These are phyloP conservation scores for Spinellus fusiger DNA, from an alignment of 192 early-diverging fungal species.

Conservation along the genomic window DNA sequence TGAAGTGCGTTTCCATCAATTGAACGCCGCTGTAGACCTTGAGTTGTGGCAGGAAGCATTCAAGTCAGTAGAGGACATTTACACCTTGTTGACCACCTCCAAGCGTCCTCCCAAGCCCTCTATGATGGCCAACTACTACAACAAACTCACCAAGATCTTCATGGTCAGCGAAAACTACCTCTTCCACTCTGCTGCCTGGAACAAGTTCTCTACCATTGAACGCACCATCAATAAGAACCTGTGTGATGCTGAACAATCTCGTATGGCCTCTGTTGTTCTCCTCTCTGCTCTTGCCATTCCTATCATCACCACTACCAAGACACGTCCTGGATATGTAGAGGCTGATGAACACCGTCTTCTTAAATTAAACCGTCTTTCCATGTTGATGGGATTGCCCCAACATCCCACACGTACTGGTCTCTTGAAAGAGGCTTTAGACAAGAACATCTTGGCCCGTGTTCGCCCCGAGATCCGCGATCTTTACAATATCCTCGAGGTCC, in stretches of 20 bases:
- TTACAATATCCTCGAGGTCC: constrained; percentile 94
- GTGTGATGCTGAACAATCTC: constrained; percentile 78
- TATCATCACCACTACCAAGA: constrained; percentile 82
- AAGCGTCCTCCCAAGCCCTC: constrained; percentile 90
- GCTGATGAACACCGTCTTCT: constrained; percentile 75
- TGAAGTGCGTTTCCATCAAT: constrained; percentile 93
- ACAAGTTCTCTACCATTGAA: constrained; percentile 79
- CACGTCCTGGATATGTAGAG: constrained; percentile 62
- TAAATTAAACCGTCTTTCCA: constrained; percentile 75
- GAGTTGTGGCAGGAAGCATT: constrained; percentile 99
- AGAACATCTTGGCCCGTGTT: constrained; percentile 80
- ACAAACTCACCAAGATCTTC: constrained; percentile 95
- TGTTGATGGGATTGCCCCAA: constrained; percentile 77
- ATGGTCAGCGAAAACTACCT: constrained; percentile 95
- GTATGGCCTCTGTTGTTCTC: constrained; percentile 88
- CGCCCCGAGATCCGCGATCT: constrained; percentile 85
- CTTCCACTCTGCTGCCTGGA: constrained; percentile 97
- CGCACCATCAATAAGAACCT: constrained; percentile 74
- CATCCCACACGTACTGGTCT: constrained; percentile 86
- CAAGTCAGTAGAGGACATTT: constrained; percentile 95
- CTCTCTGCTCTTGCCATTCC: constrained; percentile 94
- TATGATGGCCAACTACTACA: constrained; percentile 99
- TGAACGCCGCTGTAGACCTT: constrained; percentile 92
- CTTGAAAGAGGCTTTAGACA: constrained; percentile 84
- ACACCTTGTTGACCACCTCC: constrained; percentile 82